Percentiles rank a stretch among this genome's conserved stretches.
Evolutionary conservation across 352 stramenopile genomes (phyloP).

Genomic region (Phytophthora syringae): DNA sequence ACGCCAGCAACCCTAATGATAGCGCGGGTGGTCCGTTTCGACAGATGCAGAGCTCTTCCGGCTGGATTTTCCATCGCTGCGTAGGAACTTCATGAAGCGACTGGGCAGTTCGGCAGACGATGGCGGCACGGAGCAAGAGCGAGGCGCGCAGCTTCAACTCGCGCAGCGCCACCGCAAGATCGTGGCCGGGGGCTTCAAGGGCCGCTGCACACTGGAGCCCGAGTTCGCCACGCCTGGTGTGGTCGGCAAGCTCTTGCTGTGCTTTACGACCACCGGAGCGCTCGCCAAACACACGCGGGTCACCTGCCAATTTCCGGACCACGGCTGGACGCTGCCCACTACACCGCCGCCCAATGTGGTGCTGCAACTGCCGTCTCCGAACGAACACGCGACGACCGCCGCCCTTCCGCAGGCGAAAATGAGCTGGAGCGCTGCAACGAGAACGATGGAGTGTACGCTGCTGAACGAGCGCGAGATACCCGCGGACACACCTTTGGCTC

Average conservation of each 20-base stretch:
- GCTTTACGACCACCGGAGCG: slow-evolving; percentile 50
- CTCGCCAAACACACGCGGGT: slow-evolving; percentile 55
- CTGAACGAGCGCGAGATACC: slow-evolving; percentile 49
- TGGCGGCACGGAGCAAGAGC: slow-evolving; percentile 39
- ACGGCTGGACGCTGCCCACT: slow-evolving; percentile 56
- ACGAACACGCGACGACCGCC: slow-evolving; percentile 18
- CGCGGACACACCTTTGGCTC: slow-evolving; percentile 39
- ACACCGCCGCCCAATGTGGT: slow-evolving; percentile 34
- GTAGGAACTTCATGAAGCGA: slow-evolving; percentile 35
- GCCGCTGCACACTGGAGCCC: slow-evolving; percentile 44
- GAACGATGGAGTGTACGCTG: slow-evolving; percentile 63
- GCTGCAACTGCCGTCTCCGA: slow-evolving; percentile 43
- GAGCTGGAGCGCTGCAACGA: slow-evolving; percentile 34
- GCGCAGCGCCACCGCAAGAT: slow-evolving; percentile 75
- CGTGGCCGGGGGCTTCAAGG: slow-evolving; percentile 56
- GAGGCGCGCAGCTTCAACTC: slow-evolving; percentile 67
- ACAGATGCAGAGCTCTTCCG: neutral
- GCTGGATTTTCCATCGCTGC: slow-evolving; percentile 23
- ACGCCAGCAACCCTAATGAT: slow-evolving; percentile 11
- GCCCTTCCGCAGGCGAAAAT: slow-evolving; percentile 41
- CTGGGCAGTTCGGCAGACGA: slow-evolving; percentile 10
- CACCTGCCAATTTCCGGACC: slow-evolving; percentile 57
- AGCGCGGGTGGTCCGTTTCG: slow-evolving; percentile 12
- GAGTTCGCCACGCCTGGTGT: slow-evolving; percentile 58
- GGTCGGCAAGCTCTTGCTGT: slow-evolving; percentile 53